These are phyloP conservation scores for Asterophora lycoperdoides DNA, from an alignment of 768 basidiomycete genomes.

Conservation along the genomic window DNA sequence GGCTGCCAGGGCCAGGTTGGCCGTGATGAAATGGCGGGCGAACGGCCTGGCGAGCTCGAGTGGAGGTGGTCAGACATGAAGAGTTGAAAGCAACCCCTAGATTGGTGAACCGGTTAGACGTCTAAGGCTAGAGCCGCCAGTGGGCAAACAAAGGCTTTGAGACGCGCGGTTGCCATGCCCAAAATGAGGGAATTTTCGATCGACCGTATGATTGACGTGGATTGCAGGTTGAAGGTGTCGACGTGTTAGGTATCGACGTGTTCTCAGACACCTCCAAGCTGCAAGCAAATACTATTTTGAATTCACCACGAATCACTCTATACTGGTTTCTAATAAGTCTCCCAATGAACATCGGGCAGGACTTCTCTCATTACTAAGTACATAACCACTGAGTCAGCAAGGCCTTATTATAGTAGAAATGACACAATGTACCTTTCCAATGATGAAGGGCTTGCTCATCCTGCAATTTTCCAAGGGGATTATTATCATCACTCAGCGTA, in stretches of 20 bases:
- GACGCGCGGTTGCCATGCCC: constrained; percentile 5
- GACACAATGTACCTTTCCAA: constrained; percentile 60
- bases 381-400: constrained; percentile 8
- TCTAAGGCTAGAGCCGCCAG: background rate
- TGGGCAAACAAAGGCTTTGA: background rate
- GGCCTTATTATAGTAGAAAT: background rate
- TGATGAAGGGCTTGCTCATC: constrained; percentile 59
- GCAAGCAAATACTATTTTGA: no score
- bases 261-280: no score
- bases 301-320: no score
- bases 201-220: no score
- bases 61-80: constrained; percentile 38
- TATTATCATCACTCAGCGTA: constrained; percentile 58
- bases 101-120: background rate
- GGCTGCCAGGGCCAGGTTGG: constrained; percentile 46
- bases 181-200: background rate
- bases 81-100: constrained; percentile 7
- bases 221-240: no score
- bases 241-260: no score
- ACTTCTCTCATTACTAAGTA: constrained; percentile 70
- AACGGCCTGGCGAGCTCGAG: constrained; percentile 37
- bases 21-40: constrained; percentile 53
- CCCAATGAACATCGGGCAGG: constrained; percentile 71
- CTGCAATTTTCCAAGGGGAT: constrained; percentile 65
- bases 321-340: constrained; percentile 51